Evolutionary conservation across 2,329 filamentous ascomycete species (phyloP).

Genomic region (Ophiocordyceps camponoti-leonardi): DNA sequence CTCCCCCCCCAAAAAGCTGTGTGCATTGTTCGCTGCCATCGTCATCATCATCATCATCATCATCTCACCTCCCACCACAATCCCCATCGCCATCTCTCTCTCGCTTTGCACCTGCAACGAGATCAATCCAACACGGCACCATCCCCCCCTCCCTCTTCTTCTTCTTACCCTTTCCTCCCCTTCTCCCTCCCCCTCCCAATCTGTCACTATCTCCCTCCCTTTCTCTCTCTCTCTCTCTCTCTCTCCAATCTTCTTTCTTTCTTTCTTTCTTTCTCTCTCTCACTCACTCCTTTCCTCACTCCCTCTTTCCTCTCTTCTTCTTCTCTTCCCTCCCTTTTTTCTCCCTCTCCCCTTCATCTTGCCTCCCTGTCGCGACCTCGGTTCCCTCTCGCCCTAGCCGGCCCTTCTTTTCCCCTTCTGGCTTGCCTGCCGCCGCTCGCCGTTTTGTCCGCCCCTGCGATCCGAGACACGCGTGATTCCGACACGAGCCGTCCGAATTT

Average conservation of each 20-base stretch:
- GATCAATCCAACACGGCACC: no score
- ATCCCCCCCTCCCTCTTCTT: no score
- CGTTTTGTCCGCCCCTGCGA: conserved; percentile 1
- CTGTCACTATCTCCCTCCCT: neutral
- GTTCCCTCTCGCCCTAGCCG: neutral
- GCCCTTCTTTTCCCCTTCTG: neutral
- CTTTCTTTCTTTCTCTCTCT: neutral
- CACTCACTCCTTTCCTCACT: neutral
- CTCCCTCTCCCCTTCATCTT: neutral
- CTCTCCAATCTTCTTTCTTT: no score
- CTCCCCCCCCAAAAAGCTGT: neutral
- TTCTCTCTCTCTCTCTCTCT: neutral
- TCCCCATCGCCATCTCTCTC: neutral
- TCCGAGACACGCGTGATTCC: neutral
- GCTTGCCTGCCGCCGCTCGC: neutral
- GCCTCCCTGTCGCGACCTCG: neutral
- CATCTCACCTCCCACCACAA: neutral
- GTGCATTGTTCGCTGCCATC: neutral
- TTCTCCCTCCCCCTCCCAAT: neutral
- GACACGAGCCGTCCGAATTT: neutral
- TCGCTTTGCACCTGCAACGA: no score
- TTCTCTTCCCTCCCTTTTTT: neutral
- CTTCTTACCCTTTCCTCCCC: neutral
- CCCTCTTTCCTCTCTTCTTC: no score
- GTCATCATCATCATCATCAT: conserved; percentile 1